These are phyloP conservation scores for Anthracocystis setariae DNA, from an alignment of 1,284 basidiomycete genomes.

Conservation along the genomic window DNA sequence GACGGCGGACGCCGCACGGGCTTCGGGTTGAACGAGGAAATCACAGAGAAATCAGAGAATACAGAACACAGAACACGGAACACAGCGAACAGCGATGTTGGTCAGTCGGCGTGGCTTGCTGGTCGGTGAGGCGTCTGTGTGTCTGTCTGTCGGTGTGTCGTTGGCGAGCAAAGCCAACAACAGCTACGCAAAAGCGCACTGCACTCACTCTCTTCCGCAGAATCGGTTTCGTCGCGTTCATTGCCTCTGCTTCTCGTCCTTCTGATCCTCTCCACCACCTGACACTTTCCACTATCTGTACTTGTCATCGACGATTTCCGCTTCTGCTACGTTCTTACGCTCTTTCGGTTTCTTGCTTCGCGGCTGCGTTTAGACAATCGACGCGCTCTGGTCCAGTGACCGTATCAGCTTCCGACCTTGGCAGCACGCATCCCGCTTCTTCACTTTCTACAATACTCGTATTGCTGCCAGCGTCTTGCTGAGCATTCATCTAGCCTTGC, in stretches of 20 bases:
- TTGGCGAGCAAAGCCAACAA: neutral
- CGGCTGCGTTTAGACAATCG: neutral
- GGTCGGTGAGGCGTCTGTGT: neutral
- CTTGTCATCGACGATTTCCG: neutral
- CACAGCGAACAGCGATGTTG: too few species aligned
- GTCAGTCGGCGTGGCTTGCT: neutral
- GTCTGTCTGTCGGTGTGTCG: neutral
- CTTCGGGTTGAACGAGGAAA: neutral
- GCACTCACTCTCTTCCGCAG: conserved; percentile 1
- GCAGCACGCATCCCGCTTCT: neutral
- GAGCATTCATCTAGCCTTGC: neutral
- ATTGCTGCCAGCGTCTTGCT: conserved; percentile 3
- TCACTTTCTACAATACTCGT: neutral
- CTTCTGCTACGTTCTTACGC: neutral
- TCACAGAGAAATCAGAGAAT: too few species aligned
- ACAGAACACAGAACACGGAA: too few species aligned
- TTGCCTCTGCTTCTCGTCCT: neutral
- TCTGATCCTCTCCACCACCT: conserved; percentile 1
- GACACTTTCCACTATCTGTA: neutral
- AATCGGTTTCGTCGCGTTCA: conserved; percentile 2
- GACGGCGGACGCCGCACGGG: neutral
- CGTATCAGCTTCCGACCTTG: neutral
- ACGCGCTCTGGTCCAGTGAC: neutral
- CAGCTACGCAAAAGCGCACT: neutral
- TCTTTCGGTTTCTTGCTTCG: neutral